Conservation (phyloP, 176 grass and related monocot genomes). For the Carex parvula region DNA sequence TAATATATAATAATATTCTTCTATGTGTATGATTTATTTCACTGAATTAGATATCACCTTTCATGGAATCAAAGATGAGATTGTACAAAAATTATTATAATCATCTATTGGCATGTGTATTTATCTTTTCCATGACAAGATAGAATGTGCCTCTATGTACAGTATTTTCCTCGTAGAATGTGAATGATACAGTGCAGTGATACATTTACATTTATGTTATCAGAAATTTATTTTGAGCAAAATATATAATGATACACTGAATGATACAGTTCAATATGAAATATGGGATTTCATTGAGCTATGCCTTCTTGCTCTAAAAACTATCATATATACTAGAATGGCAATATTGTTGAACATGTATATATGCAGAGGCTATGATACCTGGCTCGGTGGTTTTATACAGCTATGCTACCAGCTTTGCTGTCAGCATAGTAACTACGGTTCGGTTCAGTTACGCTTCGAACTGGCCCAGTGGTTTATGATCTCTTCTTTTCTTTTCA, state of each 20-base stretch:
- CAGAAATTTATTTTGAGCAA: no score
- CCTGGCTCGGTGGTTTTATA: neutral
- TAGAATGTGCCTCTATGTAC: neutral
- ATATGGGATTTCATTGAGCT: neutral
- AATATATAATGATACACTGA: neutral
- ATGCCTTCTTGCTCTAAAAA: neutral
- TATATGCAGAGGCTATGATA: neutral
- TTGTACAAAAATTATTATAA: neutral
- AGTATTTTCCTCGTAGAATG: slow-evolving; percentile 4
- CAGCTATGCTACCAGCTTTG: neutral
- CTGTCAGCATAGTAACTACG: neutral
- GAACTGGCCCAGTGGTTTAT: neutral
- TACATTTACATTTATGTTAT: neutral
- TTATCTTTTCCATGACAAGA: slow-evolving; percentile 3
- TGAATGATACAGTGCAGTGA: neutral
- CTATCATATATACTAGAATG: neutral
- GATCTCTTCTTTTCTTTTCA: neutral
- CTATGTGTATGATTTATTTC: neutral
- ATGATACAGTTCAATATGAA: neutral
- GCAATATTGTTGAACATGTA: neutral
- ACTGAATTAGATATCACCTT: neutral
- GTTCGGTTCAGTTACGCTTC: neutral
- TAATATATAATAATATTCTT: neutral
- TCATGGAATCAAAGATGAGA: neutral
- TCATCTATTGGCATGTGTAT: neutral